phyloP scores from a whole-genome alignment of 805 yeast species.

The Candida vartiovaarae region DNA sequence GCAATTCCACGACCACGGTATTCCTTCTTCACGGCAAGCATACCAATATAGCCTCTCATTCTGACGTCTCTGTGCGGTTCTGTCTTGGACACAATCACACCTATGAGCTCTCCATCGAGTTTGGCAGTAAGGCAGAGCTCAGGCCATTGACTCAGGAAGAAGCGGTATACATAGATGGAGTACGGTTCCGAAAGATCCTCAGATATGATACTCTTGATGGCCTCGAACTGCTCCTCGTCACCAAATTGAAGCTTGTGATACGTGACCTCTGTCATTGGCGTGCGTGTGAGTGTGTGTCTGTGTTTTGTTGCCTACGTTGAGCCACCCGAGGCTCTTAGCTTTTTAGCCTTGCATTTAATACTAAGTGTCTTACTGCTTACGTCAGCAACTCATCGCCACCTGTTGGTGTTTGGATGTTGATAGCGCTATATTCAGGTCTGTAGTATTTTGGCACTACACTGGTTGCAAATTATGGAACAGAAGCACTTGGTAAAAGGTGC shows the following conservation, averaged over 20 bases:
- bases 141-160: slow-evolving; percentile 89
- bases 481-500: too few relatives aligned
- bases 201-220: slow-evolving; percentile 52
- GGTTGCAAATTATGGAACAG: too few relatives aligned
- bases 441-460: too few relatives aligned
- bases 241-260: slow-evolving; percentile 21
- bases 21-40: slow-evolving; percentile 76
- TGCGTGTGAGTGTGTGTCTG: too few relatives aligned
- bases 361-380: too few relatives aligned
- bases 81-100: slow-evolving; percentile 77
- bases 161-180: slow-evolving; percentile 86
- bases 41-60: slow-evolving; percentile 88
- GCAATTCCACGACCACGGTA: slow-evolving; percentile 83
- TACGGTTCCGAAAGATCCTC: slow-evolving; percentile 88
- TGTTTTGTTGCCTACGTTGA: too few relatives aligned
- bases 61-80: slow-evolving; percentile 71
- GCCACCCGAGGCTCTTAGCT: too few relatives aligned
- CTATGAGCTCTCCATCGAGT: slow-evolving; percentile 44
- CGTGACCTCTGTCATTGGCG: slow-evolving; percentile 7
- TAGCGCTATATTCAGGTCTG: too few relatives aligned
- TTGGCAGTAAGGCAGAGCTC: slow-evolving; percentile 65
- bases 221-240: slow-evolving; percentile 36
- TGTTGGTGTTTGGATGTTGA: too few relatives aligned
- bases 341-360: too few relatives aligned
- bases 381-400: too few relatives aligned